Conservation (phyloP, 2,329 filamentous ascomycete species). For the Coniochaeta sp. region DNA sequence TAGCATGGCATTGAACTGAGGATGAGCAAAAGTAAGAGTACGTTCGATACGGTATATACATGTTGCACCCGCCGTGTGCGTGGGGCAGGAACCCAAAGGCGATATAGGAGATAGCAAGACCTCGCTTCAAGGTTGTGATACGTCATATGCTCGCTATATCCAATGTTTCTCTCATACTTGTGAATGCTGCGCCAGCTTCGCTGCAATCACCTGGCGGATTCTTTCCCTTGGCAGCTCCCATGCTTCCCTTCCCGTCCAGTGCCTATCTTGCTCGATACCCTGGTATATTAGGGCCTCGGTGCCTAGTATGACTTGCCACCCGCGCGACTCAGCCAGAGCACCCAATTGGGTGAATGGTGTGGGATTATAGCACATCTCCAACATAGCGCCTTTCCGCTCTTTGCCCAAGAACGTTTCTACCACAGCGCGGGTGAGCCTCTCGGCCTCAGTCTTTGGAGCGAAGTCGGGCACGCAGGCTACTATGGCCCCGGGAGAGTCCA, state of each 20-base stretch:
- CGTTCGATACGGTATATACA: too few relatives aligned
- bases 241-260: conserved; percentile 57
- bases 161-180: not conserved
- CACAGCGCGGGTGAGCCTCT: conserved; percentile 52
- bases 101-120: not conserved
- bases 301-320: conserved; percentile 69
- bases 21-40: too few relatives aligned
- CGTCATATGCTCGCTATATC: not conserved
- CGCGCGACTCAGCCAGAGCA: conserved; percentile 48
- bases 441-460: conserved; percentile 55
- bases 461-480: conserved; percentile 73
- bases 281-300: conserved; percentile 74
- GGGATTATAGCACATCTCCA: conserved; percentile 83
- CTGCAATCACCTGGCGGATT: conserved; percentile 45
- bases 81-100: too few relatives aligned
- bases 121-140: not conserved
- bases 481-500: conserved; percentile 57
- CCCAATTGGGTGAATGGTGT: conserved; percentile 60
- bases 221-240: conserved; percentile 51
- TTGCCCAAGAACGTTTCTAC: conserved; percentile 38
- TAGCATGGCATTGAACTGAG: too few relatives aligned
- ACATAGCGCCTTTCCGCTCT: conserved; percentile 55
- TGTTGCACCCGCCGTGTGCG: too few relatives aligned
- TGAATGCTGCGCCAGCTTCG: conserved; percentile 28
- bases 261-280: conserved; percentile 59